phyloP scores from a whole-genome alignment of 1,284 basidiomycete species.

The Cryptococcus hybrid region DNA sequence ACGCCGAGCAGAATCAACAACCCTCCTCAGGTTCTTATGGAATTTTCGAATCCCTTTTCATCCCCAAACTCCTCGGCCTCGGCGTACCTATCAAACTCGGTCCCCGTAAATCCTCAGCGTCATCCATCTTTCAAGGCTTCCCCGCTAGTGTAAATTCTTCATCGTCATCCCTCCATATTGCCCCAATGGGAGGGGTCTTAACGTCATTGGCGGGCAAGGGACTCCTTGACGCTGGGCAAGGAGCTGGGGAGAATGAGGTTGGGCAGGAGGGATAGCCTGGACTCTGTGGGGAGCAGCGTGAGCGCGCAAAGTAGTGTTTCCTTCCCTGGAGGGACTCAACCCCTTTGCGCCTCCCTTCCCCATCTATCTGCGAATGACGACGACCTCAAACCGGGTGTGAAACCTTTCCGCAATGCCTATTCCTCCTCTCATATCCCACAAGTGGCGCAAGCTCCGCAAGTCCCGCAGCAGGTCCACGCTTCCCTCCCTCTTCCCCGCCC shows the following conservation, averaged over 20 bases:
- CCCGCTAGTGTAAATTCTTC: slow-evolving; percentile 6
- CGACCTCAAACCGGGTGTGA: neutral
- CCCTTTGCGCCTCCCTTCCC: slow-evolving; percentile 1
- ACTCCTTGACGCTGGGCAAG: neutral
- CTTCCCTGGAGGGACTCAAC: neutral
- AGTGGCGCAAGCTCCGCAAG: neutral
- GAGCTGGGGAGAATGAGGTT: neutral
- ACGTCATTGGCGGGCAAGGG: neutral
- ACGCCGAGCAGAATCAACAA: neutral
- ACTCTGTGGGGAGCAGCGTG: neutral
- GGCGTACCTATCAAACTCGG: neutral
- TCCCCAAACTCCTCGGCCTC: neutral
- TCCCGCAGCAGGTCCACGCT: neutral
- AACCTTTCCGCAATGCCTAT: neutral
- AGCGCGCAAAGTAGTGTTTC: neutral
- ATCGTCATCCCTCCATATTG: neutral
- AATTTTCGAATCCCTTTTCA: slow-evolving; percentile 14
- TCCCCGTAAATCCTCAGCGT: neutral
- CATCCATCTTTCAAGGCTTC: slow-evolving; percentile 5
- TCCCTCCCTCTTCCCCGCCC: slow-evolving; percentile 12
- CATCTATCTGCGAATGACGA: neutral
- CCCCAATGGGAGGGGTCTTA: neutral
- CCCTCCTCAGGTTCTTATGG: slow-evolving; percentile 8
- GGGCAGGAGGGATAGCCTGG: neutral
- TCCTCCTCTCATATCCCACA: neutral